phyloP scores from a whole-genome alignment of 2,329 filamentous ascomycete genomes.

The Aspergillus latus region DNA sequence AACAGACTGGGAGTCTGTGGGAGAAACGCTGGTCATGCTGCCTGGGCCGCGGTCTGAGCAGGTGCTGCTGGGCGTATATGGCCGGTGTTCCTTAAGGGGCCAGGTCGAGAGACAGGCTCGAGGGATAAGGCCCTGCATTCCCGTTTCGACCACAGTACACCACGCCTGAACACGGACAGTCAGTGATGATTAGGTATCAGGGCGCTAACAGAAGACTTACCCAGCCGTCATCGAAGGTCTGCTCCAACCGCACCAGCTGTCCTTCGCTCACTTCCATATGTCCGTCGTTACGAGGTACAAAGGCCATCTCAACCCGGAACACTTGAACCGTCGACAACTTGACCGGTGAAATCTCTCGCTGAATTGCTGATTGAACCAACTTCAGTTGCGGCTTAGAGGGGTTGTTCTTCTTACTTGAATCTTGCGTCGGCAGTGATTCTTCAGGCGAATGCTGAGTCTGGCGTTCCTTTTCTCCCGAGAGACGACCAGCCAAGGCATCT shows the following conservation, averaged over 20 bases:
- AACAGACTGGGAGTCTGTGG: too few relatives aligned
- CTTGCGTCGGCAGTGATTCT: neutral
- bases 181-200: too few relatives aligned
- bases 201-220: too few relatives aligned
- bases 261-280: neutral
- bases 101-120: neutral
- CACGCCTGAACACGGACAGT: neutral
- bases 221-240: conserved; percentile 1
- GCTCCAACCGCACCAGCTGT: neutral
- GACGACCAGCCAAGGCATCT: neutral
- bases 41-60: too few relatives aligned
- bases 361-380: too few relatives aligned
- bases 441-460: neutral
- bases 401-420: too few relatives aligned
- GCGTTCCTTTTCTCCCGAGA: neutral
- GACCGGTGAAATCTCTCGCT: neutral
- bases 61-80: too few relatives aligned
- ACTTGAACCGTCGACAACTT: neutral
- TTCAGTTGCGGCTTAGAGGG: too few relatives aligned
- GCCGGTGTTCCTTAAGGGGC: neutral
- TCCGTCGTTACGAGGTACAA: neutral
- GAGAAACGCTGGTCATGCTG: too few relatives aligned
- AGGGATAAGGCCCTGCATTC: neutral
- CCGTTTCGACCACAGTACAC: neutral
- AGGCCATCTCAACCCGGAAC: neutral